phyloP scores from a whole-genome alignment of 257 asterid species.

The Leptodermis oblonga region DNA sequence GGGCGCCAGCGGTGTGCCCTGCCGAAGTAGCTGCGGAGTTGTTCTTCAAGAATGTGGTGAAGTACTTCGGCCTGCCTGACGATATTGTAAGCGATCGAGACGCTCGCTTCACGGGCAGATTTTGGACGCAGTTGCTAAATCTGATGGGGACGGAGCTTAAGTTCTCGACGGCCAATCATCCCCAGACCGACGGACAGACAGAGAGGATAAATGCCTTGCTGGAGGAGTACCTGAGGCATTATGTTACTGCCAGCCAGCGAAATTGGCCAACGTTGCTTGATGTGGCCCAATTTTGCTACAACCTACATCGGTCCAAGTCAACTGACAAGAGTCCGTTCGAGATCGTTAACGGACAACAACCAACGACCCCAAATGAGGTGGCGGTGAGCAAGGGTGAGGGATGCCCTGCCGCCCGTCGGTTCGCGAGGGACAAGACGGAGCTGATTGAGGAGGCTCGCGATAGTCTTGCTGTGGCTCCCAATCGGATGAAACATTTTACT shows the following conservation, averaged over 20 bases:
- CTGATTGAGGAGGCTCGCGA: background rate
- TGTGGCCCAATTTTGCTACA: background rate
- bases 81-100: too few relatives aligned
- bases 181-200: too few relatives aligned
- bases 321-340: too few relatives aligned
- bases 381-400: background rate
- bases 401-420: background rate
- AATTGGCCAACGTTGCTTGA: background rate
- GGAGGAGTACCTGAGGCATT: background rate
- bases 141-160: background rate
- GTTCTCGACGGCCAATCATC: background rate
- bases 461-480: background rate
- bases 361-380: background rate
- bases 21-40: too few relatives aligned
- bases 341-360: background rate
- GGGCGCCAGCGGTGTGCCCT: too few relatives aligned
- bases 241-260: too few relatives aligned
- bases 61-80: too few relatives aligned
- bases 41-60: too few relatives aligned
- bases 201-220: background rate
- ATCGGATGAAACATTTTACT: background rate
- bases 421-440: background rate
- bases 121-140: background rate
- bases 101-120: background rate
- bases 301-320: too few relatives aligned